Percentiles rank a stretch among this genome's conserved stretches.
Conservation (phyloP, 2,329 filamentous ascomycete genomes). For the Incumbomyces lentus region DNA sequence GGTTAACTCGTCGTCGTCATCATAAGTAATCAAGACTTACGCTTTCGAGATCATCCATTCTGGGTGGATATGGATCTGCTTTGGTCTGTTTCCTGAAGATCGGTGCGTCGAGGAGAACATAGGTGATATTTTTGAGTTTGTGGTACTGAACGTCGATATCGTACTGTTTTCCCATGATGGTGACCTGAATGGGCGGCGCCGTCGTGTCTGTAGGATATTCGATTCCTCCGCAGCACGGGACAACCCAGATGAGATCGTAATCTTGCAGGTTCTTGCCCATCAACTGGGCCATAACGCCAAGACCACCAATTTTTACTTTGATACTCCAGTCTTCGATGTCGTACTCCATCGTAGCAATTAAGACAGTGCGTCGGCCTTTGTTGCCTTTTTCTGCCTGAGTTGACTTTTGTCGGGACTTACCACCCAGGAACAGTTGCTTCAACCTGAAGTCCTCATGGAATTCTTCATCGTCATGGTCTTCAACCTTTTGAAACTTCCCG, state of each 20-base stretch:
- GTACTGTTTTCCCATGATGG: slow-evolving; percentile 50
- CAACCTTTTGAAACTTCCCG: slow-evolving; percentile 21
- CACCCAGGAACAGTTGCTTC: background rate
- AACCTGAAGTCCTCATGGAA: background rate
- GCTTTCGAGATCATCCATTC: slow-evolving; percentile 59
- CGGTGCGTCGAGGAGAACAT: slow-evolving; percentile 55
- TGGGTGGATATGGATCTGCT: slow-evolving; percentile 54
- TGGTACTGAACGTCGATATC: slow-evolving; percentile 56
- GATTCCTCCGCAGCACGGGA: slow-evolving; percentile 52
- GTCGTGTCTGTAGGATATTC: slow-evolving; percentile 51
- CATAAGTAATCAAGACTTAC: slow-evolving; percentile 19
- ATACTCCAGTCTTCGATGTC: slow-evolving; percentile 61
- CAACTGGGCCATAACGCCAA: slow-evolving; percentile 60
- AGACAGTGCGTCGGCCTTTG: slow-evolving; percentile 42
- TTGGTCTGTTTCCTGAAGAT: slow-evolving; percentile 56
- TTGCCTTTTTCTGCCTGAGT: slow-evolving; percentile 25
- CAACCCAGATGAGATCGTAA: slow-evolving; percentile 54
- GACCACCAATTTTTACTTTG: slow-evolving; percentile 61
- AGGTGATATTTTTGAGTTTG: slow-evolving; percentile 54
- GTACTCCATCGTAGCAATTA: slow-evolving; percentile 63
- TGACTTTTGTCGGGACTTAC: background rate
- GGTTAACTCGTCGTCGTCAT: no score
- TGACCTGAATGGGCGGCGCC: slow-evolving; percentile 52
- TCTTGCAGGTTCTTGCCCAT: slow-evolving; percentile 57
- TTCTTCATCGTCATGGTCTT: slow-evolving; percentile 8